phyloP scores from a whole-genome alignment of 2,329 filamentous ascomycete species.

The Colletotrichum tamarilloi region DNA sequence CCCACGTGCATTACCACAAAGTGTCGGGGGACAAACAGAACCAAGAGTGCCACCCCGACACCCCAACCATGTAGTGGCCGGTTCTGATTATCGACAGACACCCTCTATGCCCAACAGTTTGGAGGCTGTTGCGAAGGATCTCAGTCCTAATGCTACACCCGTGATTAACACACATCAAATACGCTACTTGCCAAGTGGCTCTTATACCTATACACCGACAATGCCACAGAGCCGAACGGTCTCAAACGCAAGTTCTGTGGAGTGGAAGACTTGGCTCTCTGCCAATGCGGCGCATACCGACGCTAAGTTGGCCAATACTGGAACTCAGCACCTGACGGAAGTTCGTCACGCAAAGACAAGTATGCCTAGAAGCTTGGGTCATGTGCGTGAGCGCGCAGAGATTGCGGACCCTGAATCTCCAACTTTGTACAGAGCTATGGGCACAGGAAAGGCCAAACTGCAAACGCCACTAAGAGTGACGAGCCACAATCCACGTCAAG shows the following conservation, averaged over 20 bases:
- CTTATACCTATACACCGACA: constrained; percentile 32
- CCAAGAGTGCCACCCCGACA: not conserved
- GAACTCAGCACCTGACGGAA: not conserved
- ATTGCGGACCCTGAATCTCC: constrained; percentile 53
- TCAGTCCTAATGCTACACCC: not conserved
- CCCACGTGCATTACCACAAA: not conserved
- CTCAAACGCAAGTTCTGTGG: constrained; percentile 59
- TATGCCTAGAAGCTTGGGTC: constrained; percentile 44
- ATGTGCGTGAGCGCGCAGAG: constrained; percentile 62
- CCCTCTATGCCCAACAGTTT: not conserved
- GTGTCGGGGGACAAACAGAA: not conserved
- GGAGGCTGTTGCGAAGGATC: not conserved
- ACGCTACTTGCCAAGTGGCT: not conserved
- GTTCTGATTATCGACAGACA: not conserved
- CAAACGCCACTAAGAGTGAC: constrained; percentile 19
- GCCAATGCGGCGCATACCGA: constrained; percentile 57
- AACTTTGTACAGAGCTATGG: constrained; percentile 22
- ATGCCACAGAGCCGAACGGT: constrained; percentile 48
- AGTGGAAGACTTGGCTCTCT: constrained; percentile 68
- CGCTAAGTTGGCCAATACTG: not conserved
- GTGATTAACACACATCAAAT: not conserved
- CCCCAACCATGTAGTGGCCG: not conserved
- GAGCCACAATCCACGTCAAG: constrained; percentile 15
- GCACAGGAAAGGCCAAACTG: not conserved
- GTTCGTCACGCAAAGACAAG: constrained; percentile 37